phyloP scores from a whole-genome alignment of 345 rosid genomes.

The Salix udensis region DNA sequence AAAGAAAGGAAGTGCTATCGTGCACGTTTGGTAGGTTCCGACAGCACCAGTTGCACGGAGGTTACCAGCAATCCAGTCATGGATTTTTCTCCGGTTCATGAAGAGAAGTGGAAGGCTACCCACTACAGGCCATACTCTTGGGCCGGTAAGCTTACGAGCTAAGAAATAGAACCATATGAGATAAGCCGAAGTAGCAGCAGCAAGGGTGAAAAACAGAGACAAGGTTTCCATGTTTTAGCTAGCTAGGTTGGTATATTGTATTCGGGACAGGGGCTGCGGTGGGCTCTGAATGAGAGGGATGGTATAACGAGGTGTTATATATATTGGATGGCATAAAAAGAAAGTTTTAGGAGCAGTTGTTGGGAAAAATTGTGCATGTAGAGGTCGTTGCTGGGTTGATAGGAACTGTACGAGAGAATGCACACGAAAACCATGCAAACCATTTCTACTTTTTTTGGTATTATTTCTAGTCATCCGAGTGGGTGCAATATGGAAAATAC shows the following conservation, averaged over 20 bases:
- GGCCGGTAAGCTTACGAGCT: slow-evolving; percentile 60
- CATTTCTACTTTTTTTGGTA: background rate
- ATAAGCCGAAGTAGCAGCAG: slow-evolving; percentile 43
- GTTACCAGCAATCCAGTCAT: slow-evolving; percentile 76
- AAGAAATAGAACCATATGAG: slow-evolving; percentile 72
- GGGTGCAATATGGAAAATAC: slow-evolving; percentile 3
- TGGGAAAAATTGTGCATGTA: slow-evolving; percentile 37
- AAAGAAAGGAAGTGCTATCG: slow-evolving; percentile 62
- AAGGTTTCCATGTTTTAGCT: slow-evolving; percentile 44
- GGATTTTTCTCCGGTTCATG: slow-evolving; percentile 51
- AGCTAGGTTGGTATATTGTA: background rate
- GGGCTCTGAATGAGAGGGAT: background rate
- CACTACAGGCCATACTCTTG: slow-evolving; percentile 60
- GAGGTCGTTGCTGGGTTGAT: slow-evolving; percentile 41
- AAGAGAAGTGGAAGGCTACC: slow-evolving; percentile 72
- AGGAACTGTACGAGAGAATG: slow-evolving; percentile 23
- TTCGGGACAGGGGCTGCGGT: background rate
- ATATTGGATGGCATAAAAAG: slow-evolving; percentile 28
- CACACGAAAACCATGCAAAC: slow-evolving; percentile 33
- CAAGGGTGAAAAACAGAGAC: slow-evolving; percentile 20
- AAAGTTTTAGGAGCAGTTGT: slow-evolving; percentile 64
- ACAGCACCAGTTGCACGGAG: slow-evolving; percentile 62
- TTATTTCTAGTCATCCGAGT: slow-evolving; percentile 1
- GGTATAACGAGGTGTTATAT: slow-evolving; percentile 7
- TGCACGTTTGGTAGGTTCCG: slow-evolving; percentile 77